Evolutionary conservation across 768 basidiomycete species (phyloP), one percentile per base, ranked within the genome.

Genomic region (Mycena indigotica): DNA sequence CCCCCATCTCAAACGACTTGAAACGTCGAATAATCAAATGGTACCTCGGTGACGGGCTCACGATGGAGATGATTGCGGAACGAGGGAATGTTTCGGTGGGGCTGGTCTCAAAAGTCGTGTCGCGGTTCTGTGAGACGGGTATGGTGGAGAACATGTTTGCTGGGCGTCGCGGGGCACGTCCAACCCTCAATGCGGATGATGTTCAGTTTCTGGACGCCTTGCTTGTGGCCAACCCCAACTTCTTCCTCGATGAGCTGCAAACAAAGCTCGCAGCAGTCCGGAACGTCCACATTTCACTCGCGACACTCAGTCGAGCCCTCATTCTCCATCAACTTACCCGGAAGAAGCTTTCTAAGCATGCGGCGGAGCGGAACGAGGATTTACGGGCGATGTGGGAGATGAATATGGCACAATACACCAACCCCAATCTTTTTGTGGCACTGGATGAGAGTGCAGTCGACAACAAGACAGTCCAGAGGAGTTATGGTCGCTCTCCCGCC

Each of bases 371-470:
- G 1, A 59, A 69, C 38, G 66, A 71, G 48, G 13, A 61, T 12
- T 44, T 67, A 2, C 57, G 64, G 3, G 63, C 65, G 2, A 64
- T 61, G 8, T 70, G 68, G n/a, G n/a, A n/a, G n/a, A n/a, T n/a
- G n/a, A n/a, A n/a, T n/a, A n/a, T n/a, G n/a, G n/a, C n/a, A 67
- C 55, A 60, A 39, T 60, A 57, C 26, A 17, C 10, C 15, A 46
- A 62, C 30, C 52, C 40, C 2, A 55, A 65, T 50, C 53, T 58
- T 1, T 56, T 55, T 17, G 66, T 64, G 45, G 69, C 51, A 56
- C 62, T 72, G n/a, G 70, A 73, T 61, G 71, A 73, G 60, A 56
- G 64, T 0, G 58, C 65, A 39, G 63, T 69, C 2, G 69, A 73
- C 56, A 58, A 68, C 39, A 45, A 25, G 3, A 70, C 69, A 16